Evolutionary conservation across 768 basidiomycete species (phyloP), one percentile per base, ranked within the genome.

Genomic region (Rhodosporidiobolus sp.): DNA sequence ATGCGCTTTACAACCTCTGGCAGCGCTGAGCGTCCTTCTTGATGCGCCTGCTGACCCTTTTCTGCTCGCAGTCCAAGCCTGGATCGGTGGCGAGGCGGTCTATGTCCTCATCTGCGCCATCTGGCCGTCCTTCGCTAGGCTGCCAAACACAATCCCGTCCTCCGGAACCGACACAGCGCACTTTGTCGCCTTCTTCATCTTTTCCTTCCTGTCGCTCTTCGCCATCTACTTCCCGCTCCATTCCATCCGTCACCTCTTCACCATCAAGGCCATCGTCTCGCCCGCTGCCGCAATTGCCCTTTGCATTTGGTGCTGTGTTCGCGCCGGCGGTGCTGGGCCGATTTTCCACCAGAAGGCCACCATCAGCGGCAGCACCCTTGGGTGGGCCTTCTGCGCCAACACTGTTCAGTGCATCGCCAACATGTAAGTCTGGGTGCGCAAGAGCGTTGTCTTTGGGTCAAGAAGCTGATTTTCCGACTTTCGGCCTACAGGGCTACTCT

Each of bases 151-250:
- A 69, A 84, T 91, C 77, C 88, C 90, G n/a, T 88, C 87, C 20
- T 87, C 89, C 70, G 90, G 90, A 55, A 91, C 87, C 45, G 89
- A 84, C 66, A 88, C 88, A n/a, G 85, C 86, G 64, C 87, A 90
- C 81, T 90, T 88, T 76, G 82, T 90, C 83, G 87, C 87, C 75
- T 93, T 93, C 86, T 88, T 93, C 84, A 83, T 93, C 69, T 94
- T 92, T 84, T 92, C 90, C 88, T 82, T 91, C 35, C 84, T 90
- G 50, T 89, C 87, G 45, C 85, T 92, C 43, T 16, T 87, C 88
- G 30, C 48, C 38, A 69, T 72, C 61, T 75, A 55, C 46, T 88
- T 90, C 75, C 90, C 89, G 19, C 87, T 91, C 59, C 90, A 92
- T 83, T 85, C 88, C 78, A 88, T 90, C 72, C 88, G 88, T 54